These are phyloP conservation scores for Talaromyces piceae DNA, from an alignment of 2,329 filamentous ascomycete species.

Conservation along the genomic window DNA sequence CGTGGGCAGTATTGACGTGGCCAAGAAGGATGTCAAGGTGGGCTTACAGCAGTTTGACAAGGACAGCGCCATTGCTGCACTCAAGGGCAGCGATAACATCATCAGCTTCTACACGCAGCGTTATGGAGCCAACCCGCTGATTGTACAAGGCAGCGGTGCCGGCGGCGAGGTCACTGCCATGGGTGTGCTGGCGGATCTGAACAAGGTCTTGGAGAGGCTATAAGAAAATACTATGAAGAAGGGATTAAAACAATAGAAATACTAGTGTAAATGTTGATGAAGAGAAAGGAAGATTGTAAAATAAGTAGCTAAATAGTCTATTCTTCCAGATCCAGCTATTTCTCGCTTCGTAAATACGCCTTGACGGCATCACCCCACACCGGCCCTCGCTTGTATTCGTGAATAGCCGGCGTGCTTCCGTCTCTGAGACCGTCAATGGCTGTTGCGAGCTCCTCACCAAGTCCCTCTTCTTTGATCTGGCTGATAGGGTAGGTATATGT, in stretches of 20 bases:
- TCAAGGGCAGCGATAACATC: conserved; percentile 98
- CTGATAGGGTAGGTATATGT: conserved; percentile 53
- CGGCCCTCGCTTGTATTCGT: conserved; percentile 51
- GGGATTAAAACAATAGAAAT: not conserved
- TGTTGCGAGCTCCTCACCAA: conserved; percentile 44
- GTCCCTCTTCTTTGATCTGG: conserved; percentile 51
- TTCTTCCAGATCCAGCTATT: not conserved
- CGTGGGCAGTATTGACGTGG: conserved; percentile 85
- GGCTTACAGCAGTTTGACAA: conserved; percentile 83
- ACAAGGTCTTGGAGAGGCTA: conserved; percentile 77
- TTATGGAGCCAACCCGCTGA: conserved; percentile 84
- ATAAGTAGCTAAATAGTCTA: conserved; percentile 11
- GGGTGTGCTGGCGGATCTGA: conserved; percentile 88
- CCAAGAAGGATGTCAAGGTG: conserved; percentile 76
- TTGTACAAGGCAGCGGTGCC: conserved; percentile 89
- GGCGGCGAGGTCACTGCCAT: conserved; percentile 95
- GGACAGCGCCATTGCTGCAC: conserved; percentile 81
- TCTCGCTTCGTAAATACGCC: conserved; percentile 38
- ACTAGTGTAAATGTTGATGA: conserved; percentile 26
- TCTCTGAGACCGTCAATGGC: conserved; percentile 54
- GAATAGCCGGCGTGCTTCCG: conserved; percentile 52
- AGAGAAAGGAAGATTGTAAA: no score
- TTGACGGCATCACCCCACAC: conserved; percentile 52
- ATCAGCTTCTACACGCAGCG: conserved; percentile 97
- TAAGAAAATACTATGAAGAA: not conserved